These are phyloP conservation scores for Pholiota adiposa DNA, from an alignment of 1,284 basidiomycete species.

Conservation along the genomic window DNA sequence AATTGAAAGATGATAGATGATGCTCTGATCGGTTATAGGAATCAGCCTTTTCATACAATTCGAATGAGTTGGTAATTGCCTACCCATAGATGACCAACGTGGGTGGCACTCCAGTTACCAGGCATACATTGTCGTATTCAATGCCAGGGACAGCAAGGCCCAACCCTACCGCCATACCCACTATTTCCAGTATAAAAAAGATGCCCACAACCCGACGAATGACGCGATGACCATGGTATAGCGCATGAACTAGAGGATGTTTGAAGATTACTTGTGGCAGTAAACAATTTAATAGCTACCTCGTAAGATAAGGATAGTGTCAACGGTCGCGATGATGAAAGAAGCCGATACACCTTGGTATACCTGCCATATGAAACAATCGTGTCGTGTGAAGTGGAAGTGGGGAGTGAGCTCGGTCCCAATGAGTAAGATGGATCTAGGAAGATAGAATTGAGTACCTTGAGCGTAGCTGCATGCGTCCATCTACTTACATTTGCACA, in stretches of 20 bases:
- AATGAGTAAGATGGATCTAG: slow-evolving; percentile 36
- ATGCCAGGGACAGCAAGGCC: slow-evolving; percentile 34
- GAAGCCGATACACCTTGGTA: slow-evolving; percentile 38
- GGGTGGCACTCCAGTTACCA: slow-evolving; percentile 29
- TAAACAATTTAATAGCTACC: slow-evolving; percentile 2
- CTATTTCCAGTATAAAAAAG: slow-evolving; percentile 34
- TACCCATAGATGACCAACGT: slow-evolving; percentile 34
- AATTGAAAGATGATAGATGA: slow-evolving; percentile 36
- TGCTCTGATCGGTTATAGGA: slow-evolving; percentile 18
- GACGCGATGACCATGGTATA: slow-evolving; percentile 24
- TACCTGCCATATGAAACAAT: slow-evolving; percentile 44
- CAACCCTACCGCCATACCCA: slow-evolving; percentile 36
- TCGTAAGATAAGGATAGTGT: slow-evolving; percentile 42
- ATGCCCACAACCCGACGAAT: slow-evolving; percentile 28
- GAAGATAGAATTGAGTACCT: neutral
- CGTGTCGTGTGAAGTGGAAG: slow-evolving; percentile 38
- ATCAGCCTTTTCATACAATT: neutral
- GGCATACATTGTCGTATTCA: slow-evolving; percentile 36
- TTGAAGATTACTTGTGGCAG: neutral
- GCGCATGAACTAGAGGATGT: neutral
- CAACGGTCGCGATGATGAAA: slow-evolving; percentile 32
- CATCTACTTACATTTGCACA: slow-evolving; percentile 34
- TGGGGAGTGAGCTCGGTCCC: slow-evolving; percentile 36
- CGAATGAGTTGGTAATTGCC: slow-evolving; percentile 12
- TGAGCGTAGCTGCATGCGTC: neutral